Evolutionary conservation across 2,329 filamentous ascomycete genomes (phyloP).

Genomic region (Canariomyces notabilis): DNA sequence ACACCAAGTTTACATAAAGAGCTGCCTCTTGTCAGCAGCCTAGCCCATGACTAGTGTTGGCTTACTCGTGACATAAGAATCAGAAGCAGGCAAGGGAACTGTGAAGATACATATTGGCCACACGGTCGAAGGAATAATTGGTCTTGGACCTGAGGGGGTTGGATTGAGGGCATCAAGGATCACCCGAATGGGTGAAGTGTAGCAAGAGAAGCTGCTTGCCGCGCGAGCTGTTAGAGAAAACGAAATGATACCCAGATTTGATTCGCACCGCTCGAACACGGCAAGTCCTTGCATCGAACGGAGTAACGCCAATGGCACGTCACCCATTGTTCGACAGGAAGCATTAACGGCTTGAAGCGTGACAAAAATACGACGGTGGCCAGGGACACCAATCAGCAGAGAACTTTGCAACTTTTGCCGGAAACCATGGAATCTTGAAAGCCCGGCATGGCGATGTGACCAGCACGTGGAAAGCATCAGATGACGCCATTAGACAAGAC

Average conservation of each 20-base stretch:
- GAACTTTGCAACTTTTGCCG: not conserved
- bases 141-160: not conserved
- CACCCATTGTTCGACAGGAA: no score
- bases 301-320: no score
- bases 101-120: not conserved
- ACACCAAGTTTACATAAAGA: slow-evolving; percentile 87
- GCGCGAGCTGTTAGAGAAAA: slow-evolving; percentile 8
- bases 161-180: not conserved
- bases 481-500: no score
- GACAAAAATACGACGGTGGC: not conserved
- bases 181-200: not conserved
- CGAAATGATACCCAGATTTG: slow-evolving; percentile 19
- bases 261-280: no score
- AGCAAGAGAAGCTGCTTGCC: not conserved
- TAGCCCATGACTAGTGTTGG: not conserved
- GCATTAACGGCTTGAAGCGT: no score
- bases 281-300: no score
- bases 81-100: not conserved
- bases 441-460: no score
- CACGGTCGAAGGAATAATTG: not conserved
- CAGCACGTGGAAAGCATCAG: not conserved
- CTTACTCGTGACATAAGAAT: not conserved
- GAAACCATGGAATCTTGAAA: not conserved
- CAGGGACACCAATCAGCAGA: not conserved
- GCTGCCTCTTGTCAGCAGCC: not conserved